Conservation (phyloP, 345 rosid species). For the Hirschfeldia incana region DNA sequence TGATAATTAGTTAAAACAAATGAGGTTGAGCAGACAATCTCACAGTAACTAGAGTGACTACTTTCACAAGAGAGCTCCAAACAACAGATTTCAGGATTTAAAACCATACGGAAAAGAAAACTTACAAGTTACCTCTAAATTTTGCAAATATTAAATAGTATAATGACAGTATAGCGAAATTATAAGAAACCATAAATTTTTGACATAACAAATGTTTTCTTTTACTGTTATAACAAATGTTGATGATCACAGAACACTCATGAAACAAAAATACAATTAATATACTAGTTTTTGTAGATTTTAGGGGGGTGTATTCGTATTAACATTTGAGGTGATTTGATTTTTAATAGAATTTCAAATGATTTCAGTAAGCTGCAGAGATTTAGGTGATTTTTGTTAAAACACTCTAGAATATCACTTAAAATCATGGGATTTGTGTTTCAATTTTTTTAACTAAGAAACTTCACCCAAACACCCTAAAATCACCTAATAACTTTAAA, state of each 20-base stretch:
- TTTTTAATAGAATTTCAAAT: too few relatives aligned
- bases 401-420: too few relatives aligned
- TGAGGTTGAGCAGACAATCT: constrained; percentile 7
- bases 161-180: neutral
- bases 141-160: neutral
- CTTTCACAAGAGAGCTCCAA: constrained; percentile 8
- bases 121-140: constrained; percentile 1
- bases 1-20: neutral
- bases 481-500: too few relatives aligned
- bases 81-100: neutral
- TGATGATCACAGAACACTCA: neutral
- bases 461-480: too few relatives aligned
- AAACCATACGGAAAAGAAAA: constrained; percentile 3
- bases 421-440: too few relatives aligned
- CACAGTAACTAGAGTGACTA: neutral
- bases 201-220: neutral
- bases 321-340: too few relatives aligned
- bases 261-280: neutral
- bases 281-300: neutral
- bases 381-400: too few relatives aligned
- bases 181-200: neutral
- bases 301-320: too few relatives aligned
- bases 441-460: too few relatives aligned
- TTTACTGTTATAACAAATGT: neutral
- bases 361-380: too few relatives aligned